Percentiles rank a stretch among this genome's conserved stretches.
phyloP scores from a whole-genome alignment of 768 basidiomycete genomes.

The Lyophyllum semitale region DNA sequence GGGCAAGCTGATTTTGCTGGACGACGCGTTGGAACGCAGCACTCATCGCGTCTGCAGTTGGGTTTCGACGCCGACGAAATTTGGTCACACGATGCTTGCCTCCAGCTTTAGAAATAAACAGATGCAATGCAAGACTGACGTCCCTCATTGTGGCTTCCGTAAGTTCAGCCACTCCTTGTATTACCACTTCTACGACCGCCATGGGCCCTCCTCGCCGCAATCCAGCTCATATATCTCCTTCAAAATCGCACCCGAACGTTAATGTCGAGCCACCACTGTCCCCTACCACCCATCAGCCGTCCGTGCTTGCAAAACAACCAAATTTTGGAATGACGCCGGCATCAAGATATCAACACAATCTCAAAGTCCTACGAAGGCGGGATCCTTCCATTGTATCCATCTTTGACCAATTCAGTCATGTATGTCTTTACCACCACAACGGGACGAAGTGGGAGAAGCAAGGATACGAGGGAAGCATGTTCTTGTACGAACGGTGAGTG shows the following conservation, averaged over 20 bases:
- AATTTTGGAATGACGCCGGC: constrained; percentile 62
- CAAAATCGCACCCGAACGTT: constrained; percentile 12
- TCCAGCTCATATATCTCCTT: constrained; percentile 16
- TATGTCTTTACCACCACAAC: constrained; percentile 79
- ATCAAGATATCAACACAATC: constrained; percentile 72
- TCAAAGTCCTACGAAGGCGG: constrained; percentile 76
- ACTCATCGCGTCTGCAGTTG: constrained; percentile 5
- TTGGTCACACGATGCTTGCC: constrained; percentile 5
- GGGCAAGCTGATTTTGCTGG: constrained; percentile 13
- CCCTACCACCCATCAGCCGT: constrained; percentile 20
- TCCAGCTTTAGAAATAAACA: constrained; percentile 10
- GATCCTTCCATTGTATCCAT: constrained; percentile 81
- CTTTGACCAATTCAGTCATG: constrained; percentile 87
- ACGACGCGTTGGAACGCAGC: constrained; percentile 3
- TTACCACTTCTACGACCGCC: constrained; percentile 8
- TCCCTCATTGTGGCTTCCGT: constrained; percentile 1
- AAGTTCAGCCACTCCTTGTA: constrained; percentile 4
- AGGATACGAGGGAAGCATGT: constrained; percentile 87
- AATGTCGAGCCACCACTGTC: constrained; percentile 13
- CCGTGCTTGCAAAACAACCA: constrained; percentile 22
- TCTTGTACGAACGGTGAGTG: constrained; percentile 80
- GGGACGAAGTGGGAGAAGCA: constrained; percentile 80
- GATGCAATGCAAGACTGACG: neutral
- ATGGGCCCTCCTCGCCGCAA: constrained; percentile 35
- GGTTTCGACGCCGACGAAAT: constrained; percentile 1